Base-by-base conservation (phyloP, 257 asterid species). In the Solanum peruvianum region DNA sequence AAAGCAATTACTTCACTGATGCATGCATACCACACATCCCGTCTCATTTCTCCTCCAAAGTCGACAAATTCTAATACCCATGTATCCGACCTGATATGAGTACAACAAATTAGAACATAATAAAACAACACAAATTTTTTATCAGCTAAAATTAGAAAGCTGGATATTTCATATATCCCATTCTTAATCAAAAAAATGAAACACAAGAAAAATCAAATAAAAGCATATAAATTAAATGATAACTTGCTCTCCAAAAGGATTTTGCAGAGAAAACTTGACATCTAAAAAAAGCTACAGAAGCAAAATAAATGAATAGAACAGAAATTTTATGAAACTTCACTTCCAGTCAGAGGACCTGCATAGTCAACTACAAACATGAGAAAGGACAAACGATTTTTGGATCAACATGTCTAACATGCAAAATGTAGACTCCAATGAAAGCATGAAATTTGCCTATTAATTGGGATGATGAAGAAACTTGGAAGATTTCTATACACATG, bases 21-120 rank as follows among this genome's bases (percentile, higher is more conserved):
- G 78, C 94, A 97, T 62, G 99, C 94, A 87, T 90, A 92, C 99
- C 99, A 97, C 76, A 95, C 99, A 84, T 97, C 99, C 89, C 98
- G 89, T 91, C 99, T 93, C 98, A 93, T 94, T 87, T 95, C 99
- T 27, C 98, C 94, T 86, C 98, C 95, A 88, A 96, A 91, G 91
- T 97, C 99, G 11, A 97, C 92, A 85, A 96, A 97, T 88, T 97
- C 99, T 87, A 96, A 96, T 83, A 92, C 90, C 95, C 97, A 92
- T 56, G 94, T 64, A 6, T 84, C 87, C 49, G 93, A 92, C 90
- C 99, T 97, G 94, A 87, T 82, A 84, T 69, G 42, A 49, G 35
- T 44, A 33, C n/a, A 23, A 72, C 31, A 86, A 71, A 67, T 15
- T 81, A 81, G 7, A 49, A 2, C 45, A 29, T 33, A 31, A 49